Base-by-base conservation (phyloP, 176 grass and related monocot genomes). In the Pharus latifolius region DNA sequence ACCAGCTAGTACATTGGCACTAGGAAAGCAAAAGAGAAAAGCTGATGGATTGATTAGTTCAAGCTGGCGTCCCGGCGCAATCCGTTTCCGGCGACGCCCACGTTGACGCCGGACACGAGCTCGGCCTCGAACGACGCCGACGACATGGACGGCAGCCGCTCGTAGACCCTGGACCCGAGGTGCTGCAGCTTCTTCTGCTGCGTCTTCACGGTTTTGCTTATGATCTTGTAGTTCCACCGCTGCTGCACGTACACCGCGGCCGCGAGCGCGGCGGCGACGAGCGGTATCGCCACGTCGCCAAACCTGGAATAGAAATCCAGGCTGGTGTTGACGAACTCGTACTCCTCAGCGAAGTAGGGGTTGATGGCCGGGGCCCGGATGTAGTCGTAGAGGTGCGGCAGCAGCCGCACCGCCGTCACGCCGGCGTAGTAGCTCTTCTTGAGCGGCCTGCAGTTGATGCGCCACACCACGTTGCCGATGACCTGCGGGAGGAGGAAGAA, bases 351-450 rank as follows among this genome's bases (percentile, higher is more conserved):
- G 70, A 96, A 91, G 73, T 96, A 91, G 3, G 92, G 92, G 68
- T 91, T 96, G 73, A 96, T 91, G 5, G 81, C 82, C 15, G 92
- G 92, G 47, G 88, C 75, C 75, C 77, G 75, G 35, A 91, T 2
- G 77, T 82, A 96, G 87, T 96, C 88, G 72, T 96, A 96, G 23
- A 91, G 41, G 78, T 96, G 92, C 35, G 88, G 92, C 61, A 96
- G 83, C 70, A 91, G 70, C 24, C 92, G 33, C 75, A 96, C 88
- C 49, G 67, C 82, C 28, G 92, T 96, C 67, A 91, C 51, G 51
- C 88, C 88, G 18, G 50, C 72, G 76, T 91, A 91, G 83, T 91
- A 96, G 47, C 85, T 65, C 77, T 78, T 88, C 58, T 81, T 96
- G 14, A 96, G 60, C 42, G 92, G 92, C 57, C 34, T 28, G 92